A percentile compares a stretch with the other conserved stretches of the same genome.
Conservation (phyloP, 2,329 filamentous ascomycete genomes). For the Nemania abortiva region DNA sequence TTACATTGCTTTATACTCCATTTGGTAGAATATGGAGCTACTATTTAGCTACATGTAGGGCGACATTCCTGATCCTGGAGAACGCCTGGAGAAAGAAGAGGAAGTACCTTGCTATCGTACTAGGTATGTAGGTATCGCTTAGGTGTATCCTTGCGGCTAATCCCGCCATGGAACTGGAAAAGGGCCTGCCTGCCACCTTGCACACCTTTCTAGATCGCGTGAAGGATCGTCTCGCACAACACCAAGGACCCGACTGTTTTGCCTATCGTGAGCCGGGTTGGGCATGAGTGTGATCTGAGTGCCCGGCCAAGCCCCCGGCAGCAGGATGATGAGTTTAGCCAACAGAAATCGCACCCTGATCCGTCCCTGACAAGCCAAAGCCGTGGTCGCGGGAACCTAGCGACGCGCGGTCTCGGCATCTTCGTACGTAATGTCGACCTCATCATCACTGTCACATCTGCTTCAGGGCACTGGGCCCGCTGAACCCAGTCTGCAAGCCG, state of each 20-base stretch:
- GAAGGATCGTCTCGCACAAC: slow-evolving; percentile 13
- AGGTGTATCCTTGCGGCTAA: slow-evolving; percentile 1
- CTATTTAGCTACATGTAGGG: background rate
- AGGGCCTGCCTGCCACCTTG: slow-evolving; percentile 12
- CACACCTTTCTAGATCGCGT: background rate
- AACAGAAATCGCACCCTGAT: slow-evolving; percentile 10
- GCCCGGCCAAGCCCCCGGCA: slow-evolving; percentile 30
- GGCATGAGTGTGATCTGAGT: slow-evolving; percentile 24
- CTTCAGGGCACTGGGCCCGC: slow-evolving; percentile 36
- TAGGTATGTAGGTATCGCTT: background rate
- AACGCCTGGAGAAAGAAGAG: background rate
- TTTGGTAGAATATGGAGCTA: background rate
- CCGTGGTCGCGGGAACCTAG: slow-evolving; percentile 7
- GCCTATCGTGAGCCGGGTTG: background rate
- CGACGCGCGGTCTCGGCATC: background rate
- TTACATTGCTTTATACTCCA: background rate
- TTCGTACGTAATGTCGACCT: slow-evolving; percentile 33
- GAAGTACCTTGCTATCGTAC: background rate
- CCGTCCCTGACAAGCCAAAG: slow-evolving; percentile 13
- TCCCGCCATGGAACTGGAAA: slow-evolving; percentile 20
- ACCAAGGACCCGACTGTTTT: background rate
- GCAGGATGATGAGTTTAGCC: slow-evolving; percentile 22
- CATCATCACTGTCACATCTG: slow-evolving; percentile 40
- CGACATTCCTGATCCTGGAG: background rate
- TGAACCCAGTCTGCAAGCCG: slow-evolving; percentile 18